These are phyloP conservation scores for Harringtonia lauricola DNA, from an alignment of 2,329 filamentous ascomycete genomes.

Conservation along the genomic window DNA sequence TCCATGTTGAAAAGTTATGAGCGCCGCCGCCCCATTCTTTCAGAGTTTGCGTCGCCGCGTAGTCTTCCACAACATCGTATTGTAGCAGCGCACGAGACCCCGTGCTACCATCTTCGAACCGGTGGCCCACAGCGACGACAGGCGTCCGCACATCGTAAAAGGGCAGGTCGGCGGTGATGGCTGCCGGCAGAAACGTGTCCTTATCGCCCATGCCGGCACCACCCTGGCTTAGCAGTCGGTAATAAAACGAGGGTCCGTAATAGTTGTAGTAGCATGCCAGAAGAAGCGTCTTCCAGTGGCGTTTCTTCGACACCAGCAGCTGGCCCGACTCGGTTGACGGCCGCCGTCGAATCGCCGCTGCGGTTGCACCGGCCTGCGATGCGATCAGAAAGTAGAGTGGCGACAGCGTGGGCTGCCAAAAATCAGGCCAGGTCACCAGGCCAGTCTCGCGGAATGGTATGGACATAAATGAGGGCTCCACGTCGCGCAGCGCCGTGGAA, in stretches of 20 bases:
- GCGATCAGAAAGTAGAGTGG: slow-evolving; percentile 33
- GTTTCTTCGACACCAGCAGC: slow-evolving; percentile 33
- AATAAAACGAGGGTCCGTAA: slow-evolving; percentile 39
- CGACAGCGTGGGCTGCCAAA: slow-evolving; percentile 31
- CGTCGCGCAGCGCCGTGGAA: slow-evolving; percentile 32
- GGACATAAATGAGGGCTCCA: slow-evolving; percentile 30
- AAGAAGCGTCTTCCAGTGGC: slow-evolving; percentile 32
- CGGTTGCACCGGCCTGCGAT: slow-evolving; percentile 17
- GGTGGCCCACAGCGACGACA: slow-evolving; percentile 20
- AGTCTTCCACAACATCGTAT: slow-evolving; percentile 19
- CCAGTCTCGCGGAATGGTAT: slow-evolving; percentile 40
- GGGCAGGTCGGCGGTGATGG: slow-evolving; percentile 24
- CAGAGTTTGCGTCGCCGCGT: slow-evolving; percentile 3
- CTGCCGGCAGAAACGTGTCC: slow-evolving; percentile 34
- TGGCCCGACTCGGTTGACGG: slow-evolving; percentile 35
- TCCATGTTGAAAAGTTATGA: not conserved
- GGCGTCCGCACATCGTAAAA: slow-evolving; percentile 27
- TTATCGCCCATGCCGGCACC: slow-evolving; percentile 33
- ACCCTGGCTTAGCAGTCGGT: slow-evolving; percentile 33
- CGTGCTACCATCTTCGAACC: slow-evolving; percentile 16
- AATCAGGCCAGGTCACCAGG: slow-evolving; percentile 47
- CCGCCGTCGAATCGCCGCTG: slow-evolving; percentile 19
- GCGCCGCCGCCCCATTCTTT: not conserved
- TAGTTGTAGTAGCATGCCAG: slow-evolving; percentile 44
- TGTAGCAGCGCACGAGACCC: slow-evolving; percentile 17